A percentile compares a stretch with the other conserved stretches of the same genome.
Conservation (phyloP, 352 stramenopile genomes). For the Aphanomyces cochlioides region DNA sequence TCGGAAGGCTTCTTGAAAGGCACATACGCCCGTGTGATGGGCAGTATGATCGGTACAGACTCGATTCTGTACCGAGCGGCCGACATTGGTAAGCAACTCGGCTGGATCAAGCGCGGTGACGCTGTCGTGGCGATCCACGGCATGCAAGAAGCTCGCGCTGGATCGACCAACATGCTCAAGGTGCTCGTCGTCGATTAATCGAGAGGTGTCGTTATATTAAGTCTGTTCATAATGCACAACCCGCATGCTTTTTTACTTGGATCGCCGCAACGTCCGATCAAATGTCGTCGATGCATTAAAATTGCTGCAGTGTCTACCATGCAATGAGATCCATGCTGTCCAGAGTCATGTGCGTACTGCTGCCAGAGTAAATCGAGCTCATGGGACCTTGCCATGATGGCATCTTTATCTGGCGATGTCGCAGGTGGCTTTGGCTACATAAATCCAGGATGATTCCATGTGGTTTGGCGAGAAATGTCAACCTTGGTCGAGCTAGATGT, state of each 20-base stretch:
- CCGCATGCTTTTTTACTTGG: too few relatives aligned
- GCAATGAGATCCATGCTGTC: background rate
- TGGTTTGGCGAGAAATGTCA: background rate
- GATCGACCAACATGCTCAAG: slow-evolving; percentile 91
- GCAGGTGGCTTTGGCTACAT: background rate
- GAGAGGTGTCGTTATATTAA: too few relatives aligned
- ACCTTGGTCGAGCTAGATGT: too few relatives aligned
- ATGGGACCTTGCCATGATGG: slow-evolving; percentile 2
- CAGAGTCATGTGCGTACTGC: slow-evolving; percentile 1
- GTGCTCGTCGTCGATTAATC: slow-evolving; percentile 84
- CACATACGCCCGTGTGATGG: slow-evolving; percentile 64
- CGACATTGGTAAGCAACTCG: slow-evolving; percentile 81
- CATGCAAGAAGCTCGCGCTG: slow-evolving; percentile 80
- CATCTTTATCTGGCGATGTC: slow-evolving; percentile 8
- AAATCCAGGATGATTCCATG: background rate
- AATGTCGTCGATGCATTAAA: background rate
- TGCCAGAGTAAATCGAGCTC: slow-evolving; percentile 23
- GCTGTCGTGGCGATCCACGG: slow-evolving; percentile 87
- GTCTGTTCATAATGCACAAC: too few relatives aligned
- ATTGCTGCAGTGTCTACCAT: slow-evolving; percentile 12
- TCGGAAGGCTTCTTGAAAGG: slow-evolving; percentile 64
- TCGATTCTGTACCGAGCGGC: slow-evolving; percentile 86
- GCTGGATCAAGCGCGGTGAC: slow-evolving; percentile 85
- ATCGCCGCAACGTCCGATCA: slow-evolving; percentile 4
- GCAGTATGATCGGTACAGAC: slow-evolving; percentile 87